Conservation (phyloP, 495 filamentous ascomycete genomes). For the Aspergillus incahuasiensis region DNA sequence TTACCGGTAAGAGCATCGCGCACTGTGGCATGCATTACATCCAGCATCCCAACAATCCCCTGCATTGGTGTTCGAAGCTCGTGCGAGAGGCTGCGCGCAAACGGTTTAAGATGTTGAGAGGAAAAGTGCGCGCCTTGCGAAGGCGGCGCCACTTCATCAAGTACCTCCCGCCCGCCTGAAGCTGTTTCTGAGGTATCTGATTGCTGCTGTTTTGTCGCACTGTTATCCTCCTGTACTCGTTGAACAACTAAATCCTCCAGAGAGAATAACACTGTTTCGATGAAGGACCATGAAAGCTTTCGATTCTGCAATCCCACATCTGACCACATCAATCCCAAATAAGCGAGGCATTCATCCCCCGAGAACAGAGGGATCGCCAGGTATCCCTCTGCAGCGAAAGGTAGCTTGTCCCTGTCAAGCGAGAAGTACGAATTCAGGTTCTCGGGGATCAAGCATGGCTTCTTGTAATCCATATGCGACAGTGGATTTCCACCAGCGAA, state of each 20-base stretch:
- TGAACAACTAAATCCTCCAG: constrained; percentile 67
- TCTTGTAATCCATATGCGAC: constrained; percentile 68
- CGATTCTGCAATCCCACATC: constrained; percentile 53
- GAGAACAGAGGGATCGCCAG: constrained; percentile 68
- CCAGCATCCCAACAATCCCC: constrained; percentile 78
- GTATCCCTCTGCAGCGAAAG: constrained; percentile 63
- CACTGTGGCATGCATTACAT: constrained; percentile 79
- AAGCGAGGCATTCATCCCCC: constrained; percentile 64
- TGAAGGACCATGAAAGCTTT: constrained; percentile 60
- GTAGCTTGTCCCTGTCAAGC: constrained; percentile 57
- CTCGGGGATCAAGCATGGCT: constrained; percentile 68
- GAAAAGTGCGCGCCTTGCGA: constrained; percentile 32
- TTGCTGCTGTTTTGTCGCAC: constrained; percentile 29
- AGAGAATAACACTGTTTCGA: constrained; percentile 71
- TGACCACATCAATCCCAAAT: constrained; percentile 75
- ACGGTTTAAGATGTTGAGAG: constrained; percentile 68
- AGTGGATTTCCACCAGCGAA: constrained; percentile 60
- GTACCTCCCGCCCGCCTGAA: constrained; percentile 22
- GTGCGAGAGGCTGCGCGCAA: constrained; percentile 73
- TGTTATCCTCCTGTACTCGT: constrained; percentile 49
- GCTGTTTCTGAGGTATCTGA: constrained; percentile 16
- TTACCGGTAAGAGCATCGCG: constrained; percentile 61
- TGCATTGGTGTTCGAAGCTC: constrained; percentile 83
- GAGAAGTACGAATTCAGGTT: constrained; percentile 54
- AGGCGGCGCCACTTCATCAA: constrained; percentile 30